Percentiles rank a stretch among this genome's conserved stretches.
Evolutionary conservation across 345 rosid genomes (phyloP).

Genomic region (Rhizophora apiculata): DNA sequence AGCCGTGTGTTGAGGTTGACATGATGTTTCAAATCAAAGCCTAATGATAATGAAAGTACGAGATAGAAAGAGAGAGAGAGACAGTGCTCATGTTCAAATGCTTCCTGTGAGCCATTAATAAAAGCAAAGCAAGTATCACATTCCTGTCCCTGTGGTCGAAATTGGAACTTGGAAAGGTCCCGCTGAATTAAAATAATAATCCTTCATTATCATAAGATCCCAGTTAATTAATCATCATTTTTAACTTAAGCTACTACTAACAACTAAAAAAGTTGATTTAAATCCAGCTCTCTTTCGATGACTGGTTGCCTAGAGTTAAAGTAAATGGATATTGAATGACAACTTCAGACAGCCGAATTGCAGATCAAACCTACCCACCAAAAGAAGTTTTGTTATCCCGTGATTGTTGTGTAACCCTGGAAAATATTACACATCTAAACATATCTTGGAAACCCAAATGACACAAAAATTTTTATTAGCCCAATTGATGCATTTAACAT

Average conservation of each 20-base stretch:
- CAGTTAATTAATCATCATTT: neutral
- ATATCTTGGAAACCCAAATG: no score
- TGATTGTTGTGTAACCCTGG: neutral
- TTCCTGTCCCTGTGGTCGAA: constrained; percentile 10
- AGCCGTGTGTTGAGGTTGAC: constrained; percentile 11
- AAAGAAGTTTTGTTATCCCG: neutral
- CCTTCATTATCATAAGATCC: neutral
- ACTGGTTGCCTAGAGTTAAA: neutral
- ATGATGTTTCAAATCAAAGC: constrained; percentile 17
- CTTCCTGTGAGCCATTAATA: constrained; percentile 23
- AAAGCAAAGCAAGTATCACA: constrained; percentile 12
- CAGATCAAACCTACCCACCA: constrained; percentile 17
- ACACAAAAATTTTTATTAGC: no score
- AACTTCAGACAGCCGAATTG: constrained; percentile 51
- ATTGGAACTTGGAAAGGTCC: constrained; percentile 15
- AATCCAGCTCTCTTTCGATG: neutral
- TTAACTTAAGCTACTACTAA: neutral
- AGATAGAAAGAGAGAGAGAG: constrained; percentile 3
- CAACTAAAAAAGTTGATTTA: neutral
- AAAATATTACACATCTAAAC: no score
- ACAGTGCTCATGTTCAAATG: constrained; percentile 5
- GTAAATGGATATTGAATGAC: constrained; percentile 20
- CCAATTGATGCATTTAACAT: no score
- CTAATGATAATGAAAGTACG: constrained; percentile 5
- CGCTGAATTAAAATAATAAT: constrained; percentile 8